These are phyloP conservation scores for Pythium sp. DNA, from an alignment of 352 stramenopile species.

Conservation along the genomic window DNA sequence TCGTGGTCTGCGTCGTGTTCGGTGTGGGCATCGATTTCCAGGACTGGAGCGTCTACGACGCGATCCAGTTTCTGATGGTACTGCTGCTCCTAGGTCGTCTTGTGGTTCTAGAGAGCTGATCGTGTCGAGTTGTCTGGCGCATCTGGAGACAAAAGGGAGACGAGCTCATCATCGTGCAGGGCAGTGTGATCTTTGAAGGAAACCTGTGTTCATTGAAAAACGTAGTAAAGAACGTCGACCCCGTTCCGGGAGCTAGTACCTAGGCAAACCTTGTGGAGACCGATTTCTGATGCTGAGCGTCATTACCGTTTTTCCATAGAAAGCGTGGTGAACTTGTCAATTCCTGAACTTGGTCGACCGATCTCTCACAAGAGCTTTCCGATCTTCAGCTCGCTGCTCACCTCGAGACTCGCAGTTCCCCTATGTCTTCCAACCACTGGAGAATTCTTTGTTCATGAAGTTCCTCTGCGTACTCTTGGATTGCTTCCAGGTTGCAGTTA, in stretches of 20 bases:
- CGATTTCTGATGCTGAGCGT: not conserved
- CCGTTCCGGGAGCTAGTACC: not conserved
- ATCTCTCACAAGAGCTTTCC: not conserved
- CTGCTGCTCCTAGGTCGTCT: slow-evolving; percentile 12
- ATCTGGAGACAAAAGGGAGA: slow-evolving; percentile 1
- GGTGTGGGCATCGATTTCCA: not conserved
- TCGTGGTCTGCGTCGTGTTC: slow-evolving; percentile 8
- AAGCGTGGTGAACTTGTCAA: not conserved
- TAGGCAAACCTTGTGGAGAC: not conserved
- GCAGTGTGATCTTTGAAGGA: slow-evolving; percentile 6
- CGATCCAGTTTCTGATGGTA: slow-evolving; percentile 5
- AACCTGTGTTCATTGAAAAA: not conserved
- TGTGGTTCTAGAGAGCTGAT: slow-evolving; percentile 13
- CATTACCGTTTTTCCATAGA: not conserved
- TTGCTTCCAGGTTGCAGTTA: not conserved
- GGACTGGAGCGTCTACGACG: slow-evolving; percentile 5
- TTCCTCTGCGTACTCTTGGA: not conserved
- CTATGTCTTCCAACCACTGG: not conserved
- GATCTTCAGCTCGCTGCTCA: not conserved
- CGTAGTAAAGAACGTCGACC: not conserved
- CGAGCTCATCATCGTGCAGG: slow-evolving; percentile 19
- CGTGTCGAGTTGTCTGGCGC: slow-evolving; percentile 11
- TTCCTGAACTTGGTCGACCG: not conserved
- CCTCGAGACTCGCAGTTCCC: not conserved
- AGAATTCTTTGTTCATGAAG: not conserved